Percentiles rank a stretch among this genome's conserved stretches.
phyloP scores from a whole-genome alignment of 2,329 filamentous ascomycete species.

The Penicillium nordicum region DNA sequence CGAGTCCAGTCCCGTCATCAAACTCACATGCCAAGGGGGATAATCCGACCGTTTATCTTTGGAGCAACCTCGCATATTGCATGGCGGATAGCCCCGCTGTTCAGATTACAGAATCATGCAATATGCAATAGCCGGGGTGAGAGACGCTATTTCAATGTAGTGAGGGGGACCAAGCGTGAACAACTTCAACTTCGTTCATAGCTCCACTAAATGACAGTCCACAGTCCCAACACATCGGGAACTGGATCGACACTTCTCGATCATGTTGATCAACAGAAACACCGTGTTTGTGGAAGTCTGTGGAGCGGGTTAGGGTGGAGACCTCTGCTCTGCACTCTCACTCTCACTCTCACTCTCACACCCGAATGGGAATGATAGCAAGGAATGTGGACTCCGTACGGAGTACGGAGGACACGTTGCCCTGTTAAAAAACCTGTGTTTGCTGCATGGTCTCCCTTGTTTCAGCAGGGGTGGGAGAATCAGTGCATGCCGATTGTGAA shows the following conservation, averaged over 20 bases:
- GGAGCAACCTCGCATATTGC: background rate
- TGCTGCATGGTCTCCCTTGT: background rate
- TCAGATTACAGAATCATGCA: background rate
- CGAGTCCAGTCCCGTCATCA: background rate
- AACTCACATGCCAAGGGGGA: background rate
- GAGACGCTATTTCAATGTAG: background rate
- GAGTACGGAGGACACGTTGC: background rate
- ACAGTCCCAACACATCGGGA: conserved; percentile 15
- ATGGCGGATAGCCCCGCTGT: background rate
- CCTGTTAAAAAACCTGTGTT: background rate
- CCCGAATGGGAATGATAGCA: background rate
- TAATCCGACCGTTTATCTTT: background rate
- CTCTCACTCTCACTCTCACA: too few relatives aligned
- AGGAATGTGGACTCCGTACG: background rate
- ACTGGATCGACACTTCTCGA: conserved; percentile 19
- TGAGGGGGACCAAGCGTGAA: background rate
- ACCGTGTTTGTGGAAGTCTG: background rate
- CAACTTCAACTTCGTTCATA: background rate
- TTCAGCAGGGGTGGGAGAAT: background rate
- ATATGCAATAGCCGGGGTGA: background rate
- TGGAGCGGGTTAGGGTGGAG: background rate
- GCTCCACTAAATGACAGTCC: conserved; percentile 2
- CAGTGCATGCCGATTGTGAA: background rate
- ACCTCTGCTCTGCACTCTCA: background rate
- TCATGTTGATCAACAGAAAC: background rate